Evolutionary conservation across 768 basidiomycete genomes (phyloP).

Genomic region (Suillus lakei): DNA sequence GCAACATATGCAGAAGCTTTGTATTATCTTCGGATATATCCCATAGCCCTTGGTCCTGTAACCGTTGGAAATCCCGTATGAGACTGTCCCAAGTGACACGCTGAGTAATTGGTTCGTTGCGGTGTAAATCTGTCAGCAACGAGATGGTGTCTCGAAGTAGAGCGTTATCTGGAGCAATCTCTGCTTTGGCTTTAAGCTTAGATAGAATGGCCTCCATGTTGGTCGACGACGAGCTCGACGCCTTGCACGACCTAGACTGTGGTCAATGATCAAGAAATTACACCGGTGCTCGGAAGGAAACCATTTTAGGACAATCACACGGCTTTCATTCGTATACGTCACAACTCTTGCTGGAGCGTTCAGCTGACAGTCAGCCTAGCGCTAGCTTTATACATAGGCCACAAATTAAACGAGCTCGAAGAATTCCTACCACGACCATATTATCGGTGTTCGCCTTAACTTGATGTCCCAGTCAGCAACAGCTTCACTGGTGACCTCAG

Average conservation of each 20-base stretch:
- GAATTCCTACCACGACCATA: background rate
- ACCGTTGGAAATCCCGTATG: conserved; percentile 21
- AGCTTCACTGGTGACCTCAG: conserved; percentile 8
- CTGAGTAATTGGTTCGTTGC: conserved; percentile 21
- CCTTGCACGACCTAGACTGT: background rate
- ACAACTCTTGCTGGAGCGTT: background rate
- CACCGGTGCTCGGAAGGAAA: background rate
- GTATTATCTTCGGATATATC: conserved; percentile 28
- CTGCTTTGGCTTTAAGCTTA: conserved; percentile 23
- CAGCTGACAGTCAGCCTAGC: background rate
- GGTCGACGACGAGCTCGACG: background rate
- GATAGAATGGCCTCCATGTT: conserved; percentile 34
- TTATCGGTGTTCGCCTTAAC: background rate
- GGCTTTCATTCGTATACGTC: background rate
- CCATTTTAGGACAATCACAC: conserved; percentile 1
- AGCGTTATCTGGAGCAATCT: conserved; percentile 13
- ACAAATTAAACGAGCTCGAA: background rate
- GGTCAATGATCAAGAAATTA: background rate
- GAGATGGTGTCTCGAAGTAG: conserved; percentile 28
- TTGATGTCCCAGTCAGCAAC: conserved; percentile 22
- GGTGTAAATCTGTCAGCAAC: conserved; percentile 25
- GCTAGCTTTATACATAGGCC: background rate
- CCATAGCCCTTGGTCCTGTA: conserved; percentile 32
- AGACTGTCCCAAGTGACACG: conserved; percentile 30
- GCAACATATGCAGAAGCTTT: conserved; percentile 32